Base-by-base conservation (phyloP, 2,329 filamentous ascomycete genomes). In the Cryphonectria carpinicola region DNA sequence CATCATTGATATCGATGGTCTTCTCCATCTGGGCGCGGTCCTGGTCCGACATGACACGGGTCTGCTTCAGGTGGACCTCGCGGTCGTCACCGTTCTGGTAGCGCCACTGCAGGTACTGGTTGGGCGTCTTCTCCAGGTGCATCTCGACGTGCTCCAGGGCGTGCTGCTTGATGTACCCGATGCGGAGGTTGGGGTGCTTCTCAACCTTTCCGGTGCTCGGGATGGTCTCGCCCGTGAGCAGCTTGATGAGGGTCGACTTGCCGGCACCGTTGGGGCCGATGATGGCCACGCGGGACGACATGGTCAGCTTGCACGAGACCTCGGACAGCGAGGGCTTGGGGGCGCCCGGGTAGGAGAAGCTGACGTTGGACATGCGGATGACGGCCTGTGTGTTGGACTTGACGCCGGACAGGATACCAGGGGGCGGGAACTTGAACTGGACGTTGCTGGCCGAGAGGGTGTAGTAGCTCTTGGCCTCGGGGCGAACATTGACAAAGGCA, bases 91-190 rank as follows among this genome's bases (percentile, higher is more conserved):
- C 96, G 78, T 98, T 94, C 77, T 93, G 93, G 80, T 98, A 99
- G 77, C 96, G 93, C 96, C 96, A 99, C 83, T 98, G 96, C 46
- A 99, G 88, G 79, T 99, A 99, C 83, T 99, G 96, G 81, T 97
- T 98, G 56, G 96, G 96, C 0, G 96, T 99, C 89, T 99, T 99
- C 83, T 99, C 96, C 76, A 98, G 86, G 79, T 99, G 96, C 95
- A 98, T 97, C 84, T 99, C 95, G 14, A 99, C 96, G 89, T 99
- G 96, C 86, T 99, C 96, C 17, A 99, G 88, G 61, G 96, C 96
- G 82, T 99, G 96, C 85, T 99, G 96, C 86, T 98, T 98, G 85
- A 99, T 98, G 86, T 99, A 99, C 68, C 96, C 96, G 77, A 99
- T 98, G 87, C 96, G 95, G 78, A 99, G 84, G 81, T 99, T 99